Percentiles rank a stretch among this genome's conserved stretches.
Evolutionary conservation across 2,329 filamentous ascomycete species (phyloP).

Genomic region (Chaetothyriales sp.): DNA sequence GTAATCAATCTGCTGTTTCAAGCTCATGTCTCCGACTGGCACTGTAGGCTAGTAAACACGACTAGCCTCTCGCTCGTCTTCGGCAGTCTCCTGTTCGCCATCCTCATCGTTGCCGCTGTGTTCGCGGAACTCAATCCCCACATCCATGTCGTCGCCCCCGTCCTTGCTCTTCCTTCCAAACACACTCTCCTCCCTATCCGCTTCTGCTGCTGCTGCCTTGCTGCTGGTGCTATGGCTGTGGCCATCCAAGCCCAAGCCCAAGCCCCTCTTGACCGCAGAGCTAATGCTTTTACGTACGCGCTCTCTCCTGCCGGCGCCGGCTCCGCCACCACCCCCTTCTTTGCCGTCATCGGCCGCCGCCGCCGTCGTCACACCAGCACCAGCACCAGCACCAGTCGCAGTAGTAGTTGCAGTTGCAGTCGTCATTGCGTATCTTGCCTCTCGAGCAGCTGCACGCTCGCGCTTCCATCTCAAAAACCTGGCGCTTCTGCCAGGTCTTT

Average conservation of each 20-base stretch:
- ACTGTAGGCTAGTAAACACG: too few species aligned
- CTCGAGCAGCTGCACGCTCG: not conserved
- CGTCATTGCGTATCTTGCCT: not conserved
- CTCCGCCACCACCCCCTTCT: not conserved
- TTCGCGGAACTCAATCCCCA: not conserved
- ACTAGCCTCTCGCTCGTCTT: not conserved
- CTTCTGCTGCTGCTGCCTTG: not conserved
- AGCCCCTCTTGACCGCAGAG: not conserved
- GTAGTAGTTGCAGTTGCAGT: not conserved
- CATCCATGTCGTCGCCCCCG: not conserved
- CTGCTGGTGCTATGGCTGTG: too few species aligned
- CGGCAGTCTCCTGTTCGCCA: not conserved
- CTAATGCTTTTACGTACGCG: not conserved
- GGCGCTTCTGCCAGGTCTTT: conserved; percentile 35
- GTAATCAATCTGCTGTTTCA: too few species aligned
- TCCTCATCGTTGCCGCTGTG: not conserved
- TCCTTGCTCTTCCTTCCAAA: not conserved
- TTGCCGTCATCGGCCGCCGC: not conserved
- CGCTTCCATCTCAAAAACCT: not conserved
- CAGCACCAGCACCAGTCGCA: not conserved
- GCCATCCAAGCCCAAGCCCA: not conserved
- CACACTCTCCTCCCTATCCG: not conserved
- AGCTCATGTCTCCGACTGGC: too few species aligned
- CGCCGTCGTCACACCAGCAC: not conserved
- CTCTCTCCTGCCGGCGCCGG: not conserved